Evolutionary conservation across 345 rosid genomes (phyloP), one percentile per base, ranked within the genome.

Genomic region (Eucalyptus marginata): DNA sequence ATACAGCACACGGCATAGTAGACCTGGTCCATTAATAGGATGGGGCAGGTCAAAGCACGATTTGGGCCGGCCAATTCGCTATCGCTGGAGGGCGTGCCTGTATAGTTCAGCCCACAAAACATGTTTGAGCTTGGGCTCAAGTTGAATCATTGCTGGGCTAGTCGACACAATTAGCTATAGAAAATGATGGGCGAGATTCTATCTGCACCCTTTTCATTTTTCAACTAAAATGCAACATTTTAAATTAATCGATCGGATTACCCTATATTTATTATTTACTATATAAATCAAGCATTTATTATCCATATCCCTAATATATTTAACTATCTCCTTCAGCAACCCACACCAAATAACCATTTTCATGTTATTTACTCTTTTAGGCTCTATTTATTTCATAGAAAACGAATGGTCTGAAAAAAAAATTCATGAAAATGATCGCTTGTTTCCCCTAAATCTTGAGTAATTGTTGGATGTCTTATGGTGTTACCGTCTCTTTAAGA

Each of bases 1-100:
- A 31, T 3, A 9, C 2, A 2, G 11, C 79, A 5, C 7, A 5
- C 7, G 44, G 1, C 44, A 10, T 25, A 18, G 0, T 52, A 52
- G 2, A 18, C 4, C 58, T 5, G 8, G 13, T 71, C 14, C 44
- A 33, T 33, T 71, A 18, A 9, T 71, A 33, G 25, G 81, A 36
- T 0, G 9, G 27, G 25, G 47, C 13, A 12, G 47, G 29, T 76
- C 27, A 44, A 76, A 40, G 84, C 24, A 20, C 0, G 47, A 11
- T 24, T 76, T 20, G 47, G 29, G 29, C 84, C 9, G 29, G 15
- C 47, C 84, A 6, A 76, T 76, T 40, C 5, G 9, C 9, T 44
- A 40, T 40, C 27, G 27, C 4, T 10, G 12, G 7, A 17, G 62
- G 62, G 25, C 25, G 11, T 33, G 44, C 81, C 24, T 11, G 27